phyloP scores from a whole-genome alignment of 106 monocot species.

The Hemerocallis citrina region DNA sequence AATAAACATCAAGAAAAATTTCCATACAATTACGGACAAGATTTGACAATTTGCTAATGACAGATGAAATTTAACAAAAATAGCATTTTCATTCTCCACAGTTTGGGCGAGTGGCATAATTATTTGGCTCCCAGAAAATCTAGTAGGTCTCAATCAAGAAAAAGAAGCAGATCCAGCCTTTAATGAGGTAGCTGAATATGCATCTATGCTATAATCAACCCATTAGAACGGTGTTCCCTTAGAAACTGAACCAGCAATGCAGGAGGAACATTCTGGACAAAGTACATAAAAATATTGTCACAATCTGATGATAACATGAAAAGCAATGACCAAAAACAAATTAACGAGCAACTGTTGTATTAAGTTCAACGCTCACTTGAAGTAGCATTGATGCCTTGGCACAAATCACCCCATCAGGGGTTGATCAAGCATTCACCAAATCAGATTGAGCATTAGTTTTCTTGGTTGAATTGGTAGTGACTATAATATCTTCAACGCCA shows the following conservation, averaged over 20 bases:
- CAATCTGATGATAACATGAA: too few species aligned
- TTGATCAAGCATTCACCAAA: conserved; percentile 20
- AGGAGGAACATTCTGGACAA: conserved; percentile 80
- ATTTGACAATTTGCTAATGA: too few species aligned
- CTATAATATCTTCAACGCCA: conserved; percentile 77
- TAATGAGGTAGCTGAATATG: conserved; percentile 56
- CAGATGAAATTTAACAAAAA: too few species aligned
- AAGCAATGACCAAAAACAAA: not conserved
- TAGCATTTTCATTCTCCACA: conserved; percentile 50
- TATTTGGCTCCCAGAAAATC: conserved; percentile 73
- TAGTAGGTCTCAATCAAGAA: conserved; percentile 34
- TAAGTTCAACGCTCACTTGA: conserved; percentile 31
- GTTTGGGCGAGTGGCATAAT: conserved; percentile 87
- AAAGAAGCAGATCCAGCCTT: conserved; percentile 49
- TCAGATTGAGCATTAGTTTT: conserved; percentile 15
- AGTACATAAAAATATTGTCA: conserved; percentile 10
- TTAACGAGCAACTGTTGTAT: not conserved
- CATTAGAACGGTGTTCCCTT: conserved; percentile 92
- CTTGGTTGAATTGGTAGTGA: conserved; percentile 45
- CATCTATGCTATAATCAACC: conserved; percentile 84
- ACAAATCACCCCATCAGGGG: conserved; percentile 66
- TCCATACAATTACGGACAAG: too few species aligned
- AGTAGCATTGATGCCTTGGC: conserved; percentile 97
- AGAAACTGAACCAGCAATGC: conserved; percentile 67
- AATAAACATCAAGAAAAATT: too few species aligned